Percentiles rank a stretch among this genome's conserved stretches.
phyloP scores from a whole-genome alignment of 2,329 filamentous ascomycete genomes.

The Penicillium aurantiogriseum region DNA sequence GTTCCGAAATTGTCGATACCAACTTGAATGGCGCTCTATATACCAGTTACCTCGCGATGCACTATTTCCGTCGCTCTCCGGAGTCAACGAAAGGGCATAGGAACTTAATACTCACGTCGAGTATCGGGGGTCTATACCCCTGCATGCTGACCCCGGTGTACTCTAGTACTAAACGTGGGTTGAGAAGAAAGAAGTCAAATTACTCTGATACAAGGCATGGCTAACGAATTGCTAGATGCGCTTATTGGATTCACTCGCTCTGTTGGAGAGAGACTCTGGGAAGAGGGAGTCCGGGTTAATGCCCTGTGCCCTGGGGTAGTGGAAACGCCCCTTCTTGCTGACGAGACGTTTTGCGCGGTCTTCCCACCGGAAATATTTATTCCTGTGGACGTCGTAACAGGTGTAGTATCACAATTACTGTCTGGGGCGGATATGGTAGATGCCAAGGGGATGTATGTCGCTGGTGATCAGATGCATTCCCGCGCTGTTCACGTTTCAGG shows the following conservation, averaged over 20 bases:
- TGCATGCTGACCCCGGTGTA: conserved; percentile 35
- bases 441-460: conserved; percentile 11
- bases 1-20: conserved; percentile 40
- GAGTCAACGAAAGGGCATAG: conserved; percentile 22
- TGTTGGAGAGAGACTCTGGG: conserved; percentile 34
- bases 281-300: conserved; percentile 41
- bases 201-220: accelerated
- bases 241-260: conserved; percentile 41
- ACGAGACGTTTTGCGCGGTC: conserved; percentile 35
- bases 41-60: conserved; percentile 41
- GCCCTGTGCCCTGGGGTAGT: conserved; percentile 31
- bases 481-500: conserved; percentile 26
- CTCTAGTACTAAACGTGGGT: conserved; percentile 37
- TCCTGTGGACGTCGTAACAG: conserved; percentile 6
- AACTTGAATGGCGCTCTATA: conserved; percentile 44
- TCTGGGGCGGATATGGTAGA: conserved; percentile 13
- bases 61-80: conserved; percentile 39
- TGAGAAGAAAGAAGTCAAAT: not conserved
- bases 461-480: conserved; percentile 23
- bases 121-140: conserved; percentile 41
- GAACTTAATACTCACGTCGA: conserved; percentile 36
- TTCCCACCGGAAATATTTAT: conserved; percentile 28
- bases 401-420: conserved; percentile 4
- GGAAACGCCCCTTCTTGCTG: conserved; percentile 35
- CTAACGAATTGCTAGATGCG: conserved; percentile 19